phyloP scores from a whole-genome alignment of 176 grass and related monocot genomes.

The Musa beccarii region DNA sequence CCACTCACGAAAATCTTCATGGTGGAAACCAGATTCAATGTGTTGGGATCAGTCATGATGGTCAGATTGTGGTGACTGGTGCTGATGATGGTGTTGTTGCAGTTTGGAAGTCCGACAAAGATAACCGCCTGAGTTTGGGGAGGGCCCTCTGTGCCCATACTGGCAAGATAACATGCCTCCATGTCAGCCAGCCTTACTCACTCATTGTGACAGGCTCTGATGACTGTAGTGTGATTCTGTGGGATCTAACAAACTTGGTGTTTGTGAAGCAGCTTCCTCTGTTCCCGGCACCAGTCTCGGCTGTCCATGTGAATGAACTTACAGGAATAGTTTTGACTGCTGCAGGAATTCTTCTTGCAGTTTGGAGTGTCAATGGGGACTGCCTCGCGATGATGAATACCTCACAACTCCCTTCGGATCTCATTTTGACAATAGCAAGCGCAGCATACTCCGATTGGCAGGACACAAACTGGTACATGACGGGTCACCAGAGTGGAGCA shows the following conservation, averaged over 20 bases:
- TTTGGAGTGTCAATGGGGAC: conserved; percentile 91
- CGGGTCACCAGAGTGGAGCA: conserved; percentile 91
- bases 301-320: conserved; percentile 82
- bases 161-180: conserved; percentile 79
- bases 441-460: conserved; percentile 73
- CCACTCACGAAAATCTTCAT: conserved; percentile 96
- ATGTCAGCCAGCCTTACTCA: conserved; percentile 88
- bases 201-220: conserved; percentile 88
- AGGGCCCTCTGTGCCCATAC: conserved; percentile 80
- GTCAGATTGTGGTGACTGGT: conserved; percentile 75
- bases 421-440: conserved; percentile 76
- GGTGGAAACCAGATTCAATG: conserved; percentile 87
- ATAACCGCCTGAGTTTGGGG: conserved; percentile 47
- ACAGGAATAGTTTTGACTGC: conserved; percentile 85
- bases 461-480: conserved; percentile 93
- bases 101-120: conserved; percentile 83
- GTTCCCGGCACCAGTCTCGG: conserved; percentile 75
- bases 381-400: conserved; percentile 89
- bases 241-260: conserved; percentile 81
- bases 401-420: conserved; percentile 91
- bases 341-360: conserved; percentile 77
- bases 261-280: conserved; percentile 90
- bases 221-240: conserved; percentile 82
- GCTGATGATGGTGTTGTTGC: conserved; percentile 82
- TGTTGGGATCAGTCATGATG: conserved; percentile 86